phyloP scores from a whole-genome alignment of 805 yeast species.

The Scheffersomyces coipomensis region DNA sequence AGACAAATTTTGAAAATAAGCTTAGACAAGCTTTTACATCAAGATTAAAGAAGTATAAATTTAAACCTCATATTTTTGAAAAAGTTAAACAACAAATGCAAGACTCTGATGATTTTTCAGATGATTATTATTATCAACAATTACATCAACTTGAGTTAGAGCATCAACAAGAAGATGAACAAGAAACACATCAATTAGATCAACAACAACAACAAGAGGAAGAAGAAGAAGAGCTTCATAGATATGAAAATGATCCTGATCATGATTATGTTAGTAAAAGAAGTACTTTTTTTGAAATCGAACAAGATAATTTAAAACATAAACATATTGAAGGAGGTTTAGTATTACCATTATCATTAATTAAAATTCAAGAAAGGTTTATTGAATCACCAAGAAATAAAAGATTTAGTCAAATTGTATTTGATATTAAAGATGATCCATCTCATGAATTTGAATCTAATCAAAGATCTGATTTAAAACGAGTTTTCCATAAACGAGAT shows the following conservation, averaged over 20 bases:
- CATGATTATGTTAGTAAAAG: conserved; percentile 6
- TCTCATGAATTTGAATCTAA: not conserved
- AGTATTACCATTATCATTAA: conserved; percentile 18
- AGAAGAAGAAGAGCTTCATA: not conserved
- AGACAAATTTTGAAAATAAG: conserved; percentile 6
- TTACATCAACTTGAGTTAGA: conserved; percentile 2
- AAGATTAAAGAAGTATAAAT: conserved; percentile 1
- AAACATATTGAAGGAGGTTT: conserved; percentile 9
- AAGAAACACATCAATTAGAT: not conserved
- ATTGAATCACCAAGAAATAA: conserved; percentile 14
- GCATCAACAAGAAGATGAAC: not conserved
- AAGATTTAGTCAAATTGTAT: conserved; percentile 15
- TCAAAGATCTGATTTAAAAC: not conserved
- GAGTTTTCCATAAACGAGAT: not conserved
- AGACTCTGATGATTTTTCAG: not conserved
- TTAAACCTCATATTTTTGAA: conserved; percentile 7
- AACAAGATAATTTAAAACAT: not conserved
- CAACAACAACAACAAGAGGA: not conserved
- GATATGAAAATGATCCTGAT: not conserved
- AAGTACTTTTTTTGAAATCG: conserved; percentile 2
- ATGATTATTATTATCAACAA: not conserved
- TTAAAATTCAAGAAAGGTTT: conserved; percentile 11
- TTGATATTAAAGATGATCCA: conserved; percentile 1
- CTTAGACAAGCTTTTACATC: conserved; percentile 1
- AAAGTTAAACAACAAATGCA: conserved; percentile 1